Conservation (phyloP, 169 alveolate species). For the Plasmodium coatneyi region DNA sequence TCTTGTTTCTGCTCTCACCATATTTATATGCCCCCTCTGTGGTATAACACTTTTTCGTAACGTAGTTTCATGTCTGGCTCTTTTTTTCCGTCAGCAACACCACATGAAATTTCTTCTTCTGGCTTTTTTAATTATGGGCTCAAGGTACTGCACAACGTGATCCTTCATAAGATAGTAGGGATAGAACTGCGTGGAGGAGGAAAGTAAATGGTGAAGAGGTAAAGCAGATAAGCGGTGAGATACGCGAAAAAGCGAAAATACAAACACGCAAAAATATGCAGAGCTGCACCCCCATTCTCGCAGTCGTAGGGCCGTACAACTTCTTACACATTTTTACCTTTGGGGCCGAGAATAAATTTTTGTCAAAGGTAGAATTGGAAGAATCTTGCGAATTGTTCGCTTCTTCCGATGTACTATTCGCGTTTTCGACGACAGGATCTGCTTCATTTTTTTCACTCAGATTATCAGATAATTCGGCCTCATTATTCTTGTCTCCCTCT, state of each 20-base stretch:
- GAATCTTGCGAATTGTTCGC: not conserved
- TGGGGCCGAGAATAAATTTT: slow-evolving; percentile 50
- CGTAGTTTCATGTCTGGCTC: not conserved
- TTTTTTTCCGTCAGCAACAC: slow-evolving; percentile 15
- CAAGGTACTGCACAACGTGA: slow-evolving; percentile 39
- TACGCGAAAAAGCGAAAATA: not conserved
- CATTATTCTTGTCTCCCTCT: not conserved
- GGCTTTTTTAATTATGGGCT: slow-evolving; percentile 65
- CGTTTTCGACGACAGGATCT: not conserved
- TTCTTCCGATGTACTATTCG: not conserved
- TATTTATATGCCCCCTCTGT: not conserved
- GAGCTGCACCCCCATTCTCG: not conserved
- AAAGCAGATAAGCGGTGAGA: not conserved
- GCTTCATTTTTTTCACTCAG: slow-evolving; percentile 20
- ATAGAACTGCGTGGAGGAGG: slow-evolving; percentile 27
- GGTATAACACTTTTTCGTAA: not conserved
- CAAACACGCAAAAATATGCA: not conserved
- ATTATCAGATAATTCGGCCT: not conserved
- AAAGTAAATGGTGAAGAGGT: not conserved
- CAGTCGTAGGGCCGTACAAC: not conserved
- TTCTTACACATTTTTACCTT: slow-evolving; percentile 11
- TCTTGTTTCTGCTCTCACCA: not conserved
- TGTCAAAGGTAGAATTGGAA: slow-evolving; percentile 19
- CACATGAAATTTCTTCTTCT: slow-evolving; percentile 12
- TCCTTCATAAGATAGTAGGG: slow-evolving; percentile 45